Percentiles rank a stretch among this genome's conserved stretches.
These are phyloP conservation scores for Ophiostoma novo-ulmi DNA, from an alignment of 2,329 filamentous ascomycete genomes.

Conservation along the genomic window DNA sequence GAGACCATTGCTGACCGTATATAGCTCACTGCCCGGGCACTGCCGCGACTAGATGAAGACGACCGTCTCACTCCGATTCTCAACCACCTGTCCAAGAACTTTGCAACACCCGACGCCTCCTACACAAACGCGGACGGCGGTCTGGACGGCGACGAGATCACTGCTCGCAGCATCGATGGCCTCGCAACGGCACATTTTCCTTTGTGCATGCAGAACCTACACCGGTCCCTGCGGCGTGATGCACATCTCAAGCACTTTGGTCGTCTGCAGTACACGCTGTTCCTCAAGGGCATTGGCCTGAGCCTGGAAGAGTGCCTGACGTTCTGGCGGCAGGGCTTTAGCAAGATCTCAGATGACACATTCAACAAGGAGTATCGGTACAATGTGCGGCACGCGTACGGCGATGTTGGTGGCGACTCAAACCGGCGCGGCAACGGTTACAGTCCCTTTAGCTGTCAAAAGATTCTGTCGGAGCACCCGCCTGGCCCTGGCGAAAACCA, in stretches of 20 bases:
- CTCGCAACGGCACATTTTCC: constrained; percentile 79
- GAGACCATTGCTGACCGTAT: constrained; percentile 7
- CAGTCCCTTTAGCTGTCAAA: constrained; percentile 88
- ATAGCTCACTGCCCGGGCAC: constrained; percentile 78
- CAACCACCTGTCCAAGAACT: constrained; percentile 85
- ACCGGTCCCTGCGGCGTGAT: constrained; percentile 78
- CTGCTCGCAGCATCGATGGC: constrained; percentile 70
- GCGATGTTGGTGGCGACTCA: constrained; percentile 87
- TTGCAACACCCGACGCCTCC: constrained; percentile 81
- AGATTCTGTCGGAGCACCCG: constrained; percentile 83
- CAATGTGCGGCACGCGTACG: constrained; percentile 91
- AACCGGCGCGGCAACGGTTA: constrained; percentile 85
- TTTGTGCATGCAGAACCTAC: constrained; percentile 89
- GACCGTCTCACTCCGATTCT: constrained; percentile 71
- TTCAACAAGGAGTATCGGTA: constrained; percentile 98
- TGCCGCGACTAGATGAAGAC: constrained; percentile 92
- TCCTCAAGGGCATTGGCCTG: constrained; percentile 91
- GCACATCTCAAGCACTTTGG: constrained; percentile 90
- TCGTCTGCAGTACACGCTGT: constrained; percentile 89
- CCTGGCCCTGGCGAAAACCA: constrained; percentile 84
- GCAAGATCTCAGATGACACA: constrained; percentile 80
- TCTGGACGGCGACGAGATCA: constrained; percentile 67
- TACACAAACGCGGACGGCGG: constrained; percentile 61
- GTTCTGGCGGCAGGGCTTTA: constrained; percentile 88
- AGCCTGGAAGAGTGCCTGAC: constrained; percentile 84